phyloP scores from a whole-genome alignment of 2,329 filamentous ascomycete species.

The Sclerotinia sclerotiorum region DNA sequence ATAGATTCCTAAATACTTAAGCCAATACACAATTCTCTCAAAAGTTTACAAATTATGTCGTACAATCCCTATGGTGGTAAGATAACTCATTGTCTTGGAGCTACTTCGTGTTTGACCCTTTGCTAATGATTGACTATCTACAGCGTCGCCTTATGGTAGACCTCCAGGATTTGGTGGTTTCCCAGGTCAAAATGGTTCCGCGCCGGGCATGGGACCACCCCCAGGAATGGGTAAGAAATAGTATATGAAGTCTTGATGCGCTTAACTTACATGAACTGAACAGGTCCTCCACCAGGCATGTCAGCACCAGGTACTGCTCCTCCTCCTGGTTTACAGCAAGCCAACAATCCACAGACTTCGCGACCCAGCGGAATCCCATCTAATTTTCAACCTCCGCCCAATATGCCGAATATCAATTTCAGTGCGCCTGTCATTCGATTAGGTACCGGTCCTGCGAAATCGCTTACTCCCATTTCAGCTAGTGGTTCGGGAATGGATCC shows the following conservation, averaged over 20 bases:
- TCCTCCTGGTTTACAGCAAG: slow-evolving; percentile 75
- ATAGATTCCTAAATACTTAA: neutral
- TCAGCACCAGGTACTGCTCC: slow-evolving; percentile 77
- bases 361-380: slow-evolving; percentile 77
- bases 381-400: slow-evolving; percentile 84
- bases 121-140: neutral
- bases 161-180: slow-evolving; percentile 73
- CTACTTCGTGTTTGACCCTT: slow-evolving; percentile 4
- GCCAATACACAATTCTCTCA: neutral
- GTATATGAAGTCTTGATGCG: slow-evolving; percentile 18
- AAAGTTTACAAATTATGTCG: slow-evolving; percentile 33
- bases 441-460: slow-evolving; percentile 72
- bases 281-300: slow-evolving; percentile 78
- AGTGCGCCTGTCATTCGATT: slow-evolving; percentile 94
- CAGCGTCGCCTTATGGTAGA: slow-evolving; percentile 59
- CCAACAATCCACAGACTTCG: slow-evolving; percentile 71
- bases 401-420: slow-evolving; percentile 98
- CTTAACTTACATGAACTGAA: slow-evolving; percentile 29
- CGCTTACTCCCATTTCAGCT: slow-evolving; percentile 44
- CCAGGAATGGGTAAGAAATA: slow-evolving; percentile 73
- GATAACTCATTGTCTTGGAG: slow-evolving; percentile 2
- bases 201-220: slow-evolving; percentile 72
- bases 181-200: slow-evolving; percentile 55
- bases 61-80: slow-evolving; percentile 42
- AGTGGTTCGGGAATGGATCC: slow-evolving; percentile 46